Evolutionary conservation across 2,329 filamentous ascomycete genomes (phyloP).

Genomic region (Diaporthe vexans): DNA sequence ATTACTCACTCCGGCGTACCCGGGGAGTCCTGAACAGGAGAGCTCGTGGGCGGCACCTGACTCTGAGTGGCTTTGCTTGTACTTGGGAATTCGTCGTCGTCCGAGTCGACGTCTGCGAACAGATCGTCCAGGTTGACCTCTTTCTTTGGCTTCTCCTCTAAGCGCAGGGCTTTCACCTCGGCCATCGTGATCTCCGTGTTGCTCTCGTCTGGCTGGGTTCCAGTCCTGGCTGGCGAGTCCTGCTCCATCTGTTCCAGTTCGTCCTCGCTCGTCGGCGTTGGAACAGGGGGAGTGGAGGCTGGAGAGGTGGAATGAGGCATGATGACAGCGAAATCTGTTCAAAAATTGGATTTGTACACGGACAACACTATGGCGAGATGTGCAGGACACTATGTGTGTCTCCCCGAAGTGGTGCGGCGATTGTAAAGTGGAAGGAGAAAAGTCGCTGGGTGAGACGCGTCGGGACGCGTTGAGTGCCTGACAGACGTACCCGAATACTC

Average conservation of each 20-base stretch:
- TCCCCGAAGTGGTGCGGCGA: background rate
- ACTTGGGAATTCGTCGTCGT: conserved; percentile 74
- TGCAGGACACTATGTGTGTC: background rate
- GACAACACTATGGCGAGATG: background rate
- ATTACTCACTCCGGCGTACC: conserved; percentile 44
- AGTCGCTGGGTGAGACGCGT: conserved; percentile 30
- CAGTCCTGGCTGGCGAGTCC: conserved; percentile 50
- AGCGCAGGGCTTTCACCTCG: conserved; percentile 48
- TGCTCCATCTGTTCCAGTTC: conserved; percentile 45
- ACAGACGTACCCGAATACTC: background rate
- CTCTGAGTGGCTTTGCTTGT: conserved; percentile 54
- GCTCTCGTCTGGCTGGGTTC: conserved; percentile 46
- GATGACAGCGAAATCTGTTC: background rate
- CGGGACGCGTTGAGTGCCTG: conserved; percentile 32
- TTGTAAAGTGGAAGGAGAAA: background rate
- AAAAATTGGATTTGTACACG: background rate
- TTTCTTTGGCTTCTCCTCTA: conserved; percentile 52
- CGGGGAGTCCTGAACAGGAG: conserved; percentile 58
- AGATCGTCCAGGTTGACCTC: conserved; percentile 70
- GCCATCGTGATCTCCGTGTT: conserved; percentile 59
- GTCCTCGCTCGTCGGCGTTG: conserved; percentile 40
- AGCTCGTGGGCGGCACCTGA: conserved; percentile 55
- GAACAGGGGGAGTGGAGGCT: conserved; percentile 45
- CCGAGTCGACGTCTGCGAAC: conserved; percentile 70
- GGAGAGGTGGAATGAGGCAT: conserved; percentile 63